Evolutionary conservation across 83 land plant species (phyloP).

Genomic region (Thuja plicata): DNA sequence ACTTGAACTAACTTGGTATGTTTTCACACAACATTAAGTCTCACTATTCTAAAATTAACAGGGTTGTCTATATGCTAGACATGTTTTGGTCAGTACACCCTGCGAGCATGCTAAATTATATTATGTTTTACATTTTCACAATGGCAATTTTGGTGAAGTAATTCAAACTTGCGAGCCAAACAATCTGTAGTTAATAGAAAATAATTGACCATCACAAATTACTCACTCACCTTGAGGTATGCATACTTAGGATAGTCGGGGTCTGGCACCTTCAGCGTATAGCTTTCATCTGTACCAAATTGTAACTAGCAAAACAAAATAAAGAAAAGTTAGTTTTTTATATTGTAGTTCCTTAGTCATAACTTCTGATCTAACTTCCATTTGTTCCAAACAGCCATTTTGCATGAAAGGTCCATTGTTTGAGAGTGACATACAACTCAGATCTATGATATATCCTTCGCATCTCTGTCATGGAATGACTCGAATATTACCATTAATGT

Average conservation of each 20-base stretch:
- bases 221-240: constrained; percentile 41
- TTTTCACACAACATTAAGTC: background rate
- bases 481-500: background rate
- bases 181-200: background rate
- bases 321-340: background rate
- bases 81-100: background rate
- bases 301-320: constrained; percentile 40
- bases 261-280: constrained; percentile 40
- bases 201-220: background rate
- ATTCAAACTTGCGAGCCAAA: background rate
- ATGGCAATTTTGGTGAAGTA: background rate
- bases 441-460: background rate
- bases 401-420: background rate
- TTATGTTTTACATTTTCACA: background rate
- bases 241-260: constrained; percentile 34
- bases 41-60: background rate
- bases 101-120: background rate
- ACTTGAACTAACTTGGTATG: background rate
- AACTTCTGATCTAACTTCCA: background rate
- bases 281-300: constrained; percentile 65
- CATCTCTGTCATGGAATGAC: background rate
- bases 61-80: background rate
- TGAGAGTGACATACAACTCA: background rate
- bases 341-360: background rate
- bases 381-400: background rate